Base-by-base conservation (phyloP, 106 monocot genomes). In the Triglochin maritima region DNA sequence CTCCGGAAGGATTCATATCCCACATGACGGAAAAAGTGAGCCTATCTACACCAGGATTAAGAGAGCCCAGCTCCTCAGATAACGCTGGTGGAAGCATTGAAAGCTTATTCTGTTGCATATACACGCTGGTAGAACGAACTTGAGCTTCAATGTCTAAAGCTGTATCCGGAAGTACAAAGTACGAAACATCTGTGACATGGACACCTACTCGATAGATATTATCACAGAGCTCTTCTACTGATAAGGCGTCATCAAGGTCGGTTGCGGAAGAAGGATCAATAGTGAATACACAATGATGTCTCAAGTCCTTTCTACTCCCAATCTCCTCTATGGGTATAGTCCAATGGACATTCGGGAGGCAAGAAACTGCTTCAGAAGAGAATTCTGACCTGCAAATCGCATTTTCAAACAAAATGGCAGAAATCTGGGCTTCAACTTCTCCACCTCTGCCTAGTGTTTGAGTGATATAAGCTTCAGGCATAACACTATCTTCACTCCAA, bases 171-270 rank as follows among this genome's bases (percentile, higher is more conserved):
- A 60, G 70, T 76, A 96, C 85, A 76, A 91, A 91, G 68, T 81
- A 85, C 2, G 95, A 81, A 50, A 84, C 90, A 83, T 96, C 95
- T 54, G 95, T 83, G 62, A 90, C 84, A 59, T 96, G 95, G 66
- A 96, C 83, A 9, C 95, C 90, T 62, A 96, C 57, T 11, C 87
- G 80, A 45, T 78, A 74, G 64, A 69, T 49, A 63, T 79, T 83
- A 74, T 83, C 79, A 7, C 74, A 71, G 60, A 88, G 4, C 9
- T 57, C 67, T 74, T 96, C 90, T 63, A 91, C 64, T 51, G 95
- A 96, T 76, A 91, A 81, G 57, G 95, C 95, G 80, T 96, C 95
- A 70, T 96, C 95, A 71, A 96, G 87, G 15, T 90, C 90, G 58
- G 66, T 58, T 15, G 95, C 95, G 66, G 78, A 72, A 60, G 83